Conservation (phyloP, 2,329 filamentous ascomycete species). For the Colletotrichum neosansevieriae region DNA sequence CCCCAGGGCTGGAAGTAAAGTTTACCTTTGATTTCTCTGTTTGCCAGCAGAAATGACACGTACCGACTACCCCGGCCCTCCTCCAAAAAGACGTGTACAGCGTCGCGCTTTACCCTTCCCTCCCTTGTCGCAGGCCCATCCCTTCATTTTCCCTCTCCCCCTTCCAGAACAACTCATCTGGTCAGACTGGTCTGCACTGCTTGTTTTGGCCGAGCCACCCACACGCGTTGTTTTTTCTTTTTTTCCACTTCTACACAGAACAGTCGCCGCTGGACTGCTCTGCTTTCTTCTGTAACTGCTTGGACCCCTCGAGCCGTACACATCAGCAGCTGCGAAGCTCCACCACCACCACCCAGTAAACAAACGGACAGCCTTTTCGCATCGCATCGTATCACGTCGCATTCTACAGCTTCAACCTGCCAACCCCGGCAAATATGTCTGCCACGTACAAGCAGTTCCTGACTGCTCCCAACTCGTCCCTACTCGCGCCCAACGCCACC, state of each 20-base stretch:
- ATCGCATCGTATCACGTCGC: slow-evolving; percentile 32
- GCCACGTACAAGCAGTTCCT: slow-evolving; percentile 79
- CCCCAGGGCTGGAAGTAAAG: slow-evolving; percentile 10
- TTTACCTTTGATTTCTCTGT: neutral
- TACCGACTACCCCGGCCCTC: slow-evolving; percentile 12
- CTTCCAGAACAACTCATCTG: slow-evolving; percentile 39
- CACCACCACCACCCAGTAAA: slow-evolving; percentile 20
- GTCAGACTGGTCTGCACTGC: neutral
- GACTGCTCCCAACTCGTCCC: slow-evolving; percentile 71
- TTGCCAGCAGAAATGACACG: neutral
- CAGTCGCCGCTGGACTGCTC: slow-evolving; percentile 19
- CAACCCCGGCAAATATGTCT: slow-evolving; percentile 50
- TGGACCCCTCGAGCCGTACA: slow-evolving; percentile 32
- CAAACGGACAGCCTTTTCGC: slow-evolving; percentile 3
- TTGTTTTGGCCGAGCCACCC: slow-evolving; percentile 40
- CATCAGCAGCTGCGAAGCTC: slow-evolving; percentile 24
- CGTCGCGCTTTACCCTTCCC: slow-evolving; percentile 39
- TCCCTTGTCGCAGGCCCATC: slow-evolving; percentile 39
- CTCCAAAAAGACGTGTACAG: slow-evolving; percentile 19
- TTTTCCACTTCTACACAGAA: slow-evolving; percentile 18
- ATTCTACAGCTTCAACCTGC: slow-evolving; percentile 7
- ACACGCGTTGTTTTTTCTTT: slow-evolving; percentile 32
- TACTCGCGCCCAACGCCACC: slow-evolving; percentile 74
- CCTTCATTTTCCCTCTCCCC: slow-evolving; percentile 41
- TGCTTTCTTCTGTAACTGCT: slow-evolving; percentile 31